A percentile compares a stretch with the other conserved stretches of the same genome.
Conservation (phyloP, 345 rosid species). For the Erysimum cheiranthoides region DNA sequence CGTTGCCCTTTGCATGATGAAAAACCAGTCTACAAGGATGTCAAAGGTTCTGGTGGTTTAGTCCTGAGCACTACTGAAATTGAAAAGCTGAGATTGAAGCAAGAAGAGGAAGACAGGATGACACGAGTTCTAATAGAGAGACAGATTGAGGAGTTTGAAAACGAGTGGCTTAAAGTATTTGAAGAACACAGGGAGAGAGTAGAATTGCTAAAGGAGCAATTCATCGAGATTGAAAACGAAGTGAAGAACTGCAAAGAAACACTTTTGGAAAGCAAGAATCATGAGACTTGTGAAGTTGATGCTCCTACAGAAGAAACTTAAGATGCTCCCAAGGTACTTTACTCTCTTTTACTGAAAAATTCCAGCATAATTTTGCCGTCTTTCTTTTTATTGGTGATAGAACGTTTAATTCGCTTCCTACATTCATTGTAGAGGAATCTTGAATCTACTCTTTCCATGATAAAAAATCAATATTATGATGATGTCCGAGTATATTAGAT, state of each 20-base stretch:
- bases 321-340: conserved; percentile 38
- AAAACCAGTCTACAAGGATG: conserved; percentile 72
- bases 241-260: conserved; percentile 52
- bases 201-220: conserved; percentile 42
- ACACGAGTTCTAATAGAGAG: conserved; percentile 47
- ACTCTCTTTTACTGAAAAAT: conserved; percentile 4
- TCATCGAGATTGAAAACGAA: conserved; percentile 53
- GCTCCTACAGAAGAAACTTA: conserved; percentile 42
- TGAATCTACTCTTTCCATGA: not conserved
- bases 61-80: conserved; percentile 69
- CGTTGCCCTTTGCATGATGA: conserved; percentile 58
- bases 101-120: conserved; percentile 74
- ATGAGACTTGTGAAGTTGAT: conserved; percentile 43
- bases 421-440: conserved; percentile 3
- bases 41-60: conserved; percentile 77
- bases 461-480: not conserved
- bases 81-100: conserved; percentile 68
- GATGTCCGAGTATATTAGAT: not conserved
- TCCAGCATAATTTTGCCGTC: not conserved
- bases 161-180: conserved; percentile 46
- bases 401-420: not conserved
- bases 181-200: conserved; percentile 43
- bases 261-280: conserved; percentile 41
- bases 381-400: not conserved
- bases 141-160: conserved; percentile 63